These are phyloP conservation scores for Rhododendron williamsianum DNA, from an alignment of 148 eudicot genomes.

Conservation along the genomic window DNA sequence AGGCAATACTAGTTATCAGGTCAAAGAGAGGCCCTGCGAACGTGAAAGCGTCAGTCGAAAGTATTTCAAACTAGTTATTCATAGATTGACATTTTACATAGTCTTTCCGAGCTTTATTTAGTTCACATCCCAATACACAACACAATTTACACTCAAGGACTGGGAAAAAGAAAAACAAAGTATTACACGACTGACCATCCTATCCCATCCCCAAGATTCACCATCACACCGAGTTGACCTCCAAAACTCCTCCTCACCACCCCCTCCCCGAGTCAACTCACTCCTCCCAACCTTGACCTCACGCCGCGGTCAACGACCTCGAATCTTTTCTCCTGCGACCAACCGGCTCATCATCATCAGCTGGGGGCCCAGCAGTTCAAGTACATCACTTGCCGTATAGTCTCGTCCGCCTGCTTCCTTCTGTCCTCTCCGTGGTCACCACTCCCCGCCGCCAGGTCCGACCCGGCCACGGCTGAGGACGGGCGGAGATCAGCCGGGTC, in stretches of 20 bases:
- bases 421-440: constrained; percentile 10
- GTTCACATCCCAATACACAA: not conserved
- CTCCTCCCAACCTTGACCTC: not conserved
- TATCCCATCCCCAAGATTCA: not conserved
- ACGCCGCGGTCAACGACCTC: not conserved
- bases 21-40: too few species aligned
- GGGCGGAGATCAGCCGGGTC: constrained; percentile 24
- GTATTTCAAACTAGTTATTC: not conserved
- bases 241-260: not conserved
- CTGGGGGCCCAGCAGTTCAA: constrained; percentile 65
- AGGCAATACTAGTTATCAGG: too few species aligned
- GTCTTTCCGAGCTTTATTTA: not conserved
- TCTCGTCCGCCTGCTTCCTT: constrained; percentile 37
- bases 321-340: not conserved
- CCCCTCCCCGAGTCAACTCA: not conserved
- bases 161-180: not conserved
- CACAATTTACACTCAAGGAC: not conserved
- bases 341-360: constrained; percentile 10
- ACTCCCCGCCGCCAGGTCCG: not conserved
- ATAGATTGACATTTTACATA: not conserved
- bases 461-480: constrained; percentile 2
- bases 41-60: too few species aligned
- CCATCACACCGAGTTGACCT: not conserved
- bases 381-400: constrained; percentile 60
- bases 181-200: not conserved